Evolutionary conservation across 2,329 filamentous ascomycete species (phyloP).

Genomic region (Talaromyces sp.): DNA sequence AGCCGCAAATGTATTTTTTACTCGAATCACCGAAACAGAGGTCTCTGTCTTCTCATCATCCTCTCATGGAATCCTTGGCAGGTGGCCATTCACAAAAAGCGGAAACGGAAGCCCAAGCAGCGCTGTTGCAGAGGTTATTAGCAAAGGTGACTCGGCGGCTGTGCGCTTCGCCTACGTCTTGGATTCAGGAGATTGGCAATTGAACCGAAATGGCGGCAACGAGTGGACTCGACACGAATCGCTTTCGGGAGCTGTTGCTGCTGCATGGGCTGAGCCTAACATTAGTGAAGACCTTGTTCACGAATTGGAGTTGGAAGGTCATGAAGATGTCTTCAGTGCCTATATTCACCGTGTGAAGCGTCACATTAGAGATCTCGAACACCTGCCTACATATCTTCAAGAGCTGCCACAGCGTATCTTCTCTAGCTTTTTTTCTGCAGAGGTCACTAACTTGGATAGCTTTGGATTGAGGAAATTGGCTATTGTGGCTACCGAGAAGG

Average conservation of each 20-base stretch:
- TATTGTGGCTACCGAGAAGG: constrained; percentile 73
- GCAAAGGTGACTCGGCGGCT: constrained; percentile 68
- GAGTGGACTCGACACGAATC: constrained; percentile 82
- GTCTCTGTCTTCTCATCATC: constrained; percentile 70
- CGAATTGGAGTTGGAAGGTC: constrained; percentile 79
- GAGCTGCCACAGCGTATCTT: constrained; percentile 67
- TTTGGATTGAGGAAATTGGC: constrained; percentile 90
- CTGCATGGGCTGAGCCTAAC: constrained; percentile 74
- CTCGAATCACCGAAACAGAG: constrained; percentile 72
- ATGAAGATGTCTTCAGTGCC: constrained; percentile 74
- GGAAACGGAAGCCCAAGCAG: constrained; percentile 55
- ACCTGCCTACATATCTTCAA: constrained; percentile 69
- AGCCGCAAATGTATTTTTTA: constrained; percentile 84
- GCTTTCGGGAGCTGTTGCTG: constrained; percentile 73
- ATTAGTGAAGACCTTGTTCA: constrained; percentile 71
- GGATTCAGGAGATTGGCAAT: constrained; percentile 69
- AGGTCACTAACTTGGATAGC: constrained; percentile 52
- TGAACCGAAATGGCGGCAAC: constrained; percentile 76
- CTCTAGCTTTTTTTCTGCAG: constrained; percentile 56
- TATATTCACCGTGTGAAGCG: constrained; percentile 83
- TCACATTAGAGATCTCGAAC: constrained; percentile 71
- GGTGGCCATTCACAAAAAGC: constrained; percentile 62
- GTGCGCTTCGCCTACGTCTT: constrained; percentile 70
- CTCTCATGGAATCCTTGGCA: constrained; percentile 71
- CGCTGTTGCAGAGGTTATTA: constrained; percentile 76